Evolutionary conservation across 768 basidiomycete species (phyloP).

Genomic region (Xerocomus potaroensis): DNA sequence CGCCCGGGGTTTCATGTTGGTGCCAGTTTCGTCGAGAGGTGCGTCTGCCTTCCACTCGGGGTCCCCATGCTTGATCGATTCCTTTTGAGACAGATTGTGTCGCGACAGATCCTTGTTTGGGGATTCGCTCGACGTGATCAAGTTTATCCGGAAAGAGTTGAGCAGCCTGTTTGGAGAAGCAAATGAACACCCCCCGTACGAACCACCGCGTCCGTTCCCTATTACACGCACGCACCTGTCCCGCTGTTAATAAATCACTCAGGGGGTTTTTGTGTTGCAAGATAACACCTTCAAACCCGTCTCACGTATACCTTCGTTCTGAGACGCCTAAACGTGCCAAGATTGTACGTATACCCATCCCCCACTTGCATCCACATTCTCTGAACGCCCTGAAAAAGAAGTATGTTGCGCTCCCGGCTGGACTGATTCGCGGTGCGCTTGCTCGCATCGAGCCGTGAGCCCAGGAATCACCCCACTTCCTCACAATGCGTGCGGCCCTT

Average conservation of each 20-base stretch:
- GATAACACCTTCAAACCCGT: slow-evolving; percentile 89
- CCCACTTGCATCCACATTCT: too few relatives aligned
- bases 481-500: too few relatives aligned
- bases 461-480: too few relatives aligned
- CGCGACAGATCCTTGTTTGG: slow-evolving; percentile 69
- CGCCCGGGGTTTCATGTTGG: slow-evolving; percentile 83
- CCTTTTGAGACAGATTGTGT: slow-evolving; percentile 46
- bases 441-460: too few relatives aligned
- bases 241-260: background rate
- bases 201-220: slow-evolving; percentile 73
- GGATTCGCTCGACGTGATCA: slow-evolving; percentile 86
- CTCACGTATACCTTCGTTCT: slow-evolving; percentile 69
- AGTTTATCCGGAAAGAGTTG: slow-evolving; percentile 95
- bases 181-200: slow-evolving; percentile 91
- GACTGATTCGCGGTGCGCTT: too few relatives aligned
- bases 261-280: slow-evolving; percentile 94
- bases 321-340: slow-evolving; percentile 35
- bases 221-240: background rate
- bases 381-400: too few relatives aligned
- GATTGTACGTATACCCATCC: too few relatives aligned
- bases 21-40: slow-evolving; percentile 84
- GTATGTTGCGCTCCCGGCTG: too few relatives aligned
- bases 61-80: background rate
- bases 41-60: background rate
- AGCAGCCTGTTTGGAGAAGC: slow-evolving; percentile 87